phyloP scores from a whole-genome alignment of 1,284 basidiomycete genomes.

The Chalciporus sp. region DNA sequence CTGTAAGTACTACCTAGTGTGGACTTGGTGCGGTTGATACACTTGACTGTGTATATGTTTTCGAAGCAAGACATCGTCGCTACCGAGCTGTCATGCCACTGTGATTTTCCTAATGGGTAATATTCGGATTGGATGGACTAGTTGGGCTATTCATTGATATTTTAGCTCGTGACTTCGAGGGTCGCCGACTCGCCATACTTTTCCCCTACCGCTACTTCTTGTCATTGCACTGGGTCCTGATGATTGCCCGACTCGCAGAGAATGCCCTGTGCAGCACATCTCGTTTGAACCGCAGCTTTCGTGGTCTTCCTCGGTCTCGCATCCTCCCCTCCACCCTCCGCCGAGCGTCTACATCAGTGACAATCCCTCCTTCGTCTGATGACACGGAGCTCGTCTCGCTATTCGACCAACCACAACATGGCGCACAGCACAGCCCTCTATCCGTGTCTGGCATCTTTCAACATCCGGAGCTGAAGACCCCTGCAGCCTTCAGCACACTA shows the following conservation, averaged over 20 bases:
- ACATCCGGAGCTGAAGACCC: conserved; percentile 62
- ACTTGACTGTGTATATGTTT: too few relatives aligned
- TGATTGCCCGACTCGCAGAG: conserved; percentile 54
- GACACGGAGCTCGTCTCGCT: conserved; percentile 67
- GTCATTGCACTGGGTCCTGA: conserved; percentile 31
- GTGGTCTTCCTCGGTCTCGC: conserved; percentile 43
- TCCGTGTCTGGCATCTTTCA: conserved; percentile 73
- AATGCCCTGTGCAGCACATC: conserved; percentile 43
- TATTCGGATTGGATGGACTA: not conserved
- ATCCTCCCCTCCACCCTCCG: conserved; percentile 25
- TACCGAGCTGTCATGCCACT: too few relatives aligned
- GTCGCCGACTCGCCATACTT: too few relatives aligned
- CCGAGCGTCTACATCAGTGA: conserved; percentile 29
- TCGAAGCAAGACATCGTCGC: too few relatives aligned
- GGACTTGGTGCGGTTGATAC: not conserved
- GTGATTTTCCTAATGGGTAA: not conserved
- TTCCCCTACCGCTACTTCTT: not conserved
- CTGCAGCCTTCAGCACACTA: conserved; percentile 62
- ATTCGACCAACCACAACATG: conserved; percentile 63
- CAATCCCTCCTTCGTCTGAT: conserved; percentile 60
- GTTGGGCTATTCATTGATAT: too few relatives aligned
- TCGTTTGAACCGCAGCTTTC: conserved; percentile 45
- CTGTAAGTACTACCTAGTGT: too few relatives aligned
- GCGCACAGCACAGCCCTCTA: conserved; percentile 41
- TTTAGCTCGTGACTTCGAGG: too few relatives aligned